Conservation (phyloP, 306 rosid genomes). For the Cucurbita maxima region DNA sequence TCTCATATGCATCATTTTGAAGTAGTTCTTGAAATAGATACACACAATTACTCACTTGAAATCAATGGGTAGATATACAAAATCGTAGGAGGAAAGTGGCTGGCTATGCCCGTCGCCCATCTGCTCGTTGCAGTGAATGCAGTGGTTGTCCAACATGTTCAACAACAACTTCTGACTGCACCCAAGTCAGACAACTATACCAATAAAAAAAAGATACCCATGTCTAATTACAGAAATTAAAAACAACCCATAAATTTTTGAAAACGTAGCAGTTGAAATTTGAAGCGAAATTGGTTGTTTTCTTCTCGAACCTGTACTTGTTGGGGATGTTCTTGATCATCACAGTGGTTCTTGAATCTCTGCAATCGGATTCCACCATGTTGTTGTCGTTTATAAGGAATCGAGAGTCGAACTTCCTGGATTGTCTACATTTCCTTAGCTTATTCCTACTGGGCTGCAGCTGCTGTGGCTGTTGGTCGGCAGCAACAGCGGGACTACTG, state of each 20-base stretch:
- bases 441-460: slow-evolving; percentile 20
- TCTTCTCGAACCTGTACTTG: slow-evolving; percentile 58
- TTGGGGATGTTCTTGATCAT: slow-evolving; percentile 98
- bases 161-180: slow-evolving; percentile 73
- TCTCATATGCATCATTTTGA: not conserved
- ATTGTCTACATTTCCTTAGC: slow-evolving; percentile 46
- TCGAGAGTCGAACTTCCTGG: slow-evolving; percentile 5
- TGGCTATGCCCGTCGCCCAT: slow-evolving; percentile 27
- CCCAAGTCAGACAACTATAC: slow-evolving; percentile 1
- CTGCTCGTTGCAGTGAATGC: slow-evolving; percentile 77
- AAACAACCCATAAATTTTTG: not conserved
- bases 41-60: slow-evolving; percentile 38
- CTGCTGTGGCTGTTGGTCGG: slow-evolving; percentile 7
- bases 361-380: slow-evolving; percentile 1
- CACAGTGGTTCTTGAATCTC: slow-evolving; percentile 69
- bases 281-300: not conserved
- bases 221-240: not conserved
- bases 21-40: no score
- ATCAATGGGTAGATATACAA: slow-evolving; percentile 91
- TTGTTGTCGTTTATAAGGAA: slow-evolving; percentile 1
- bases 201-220: not conserved
- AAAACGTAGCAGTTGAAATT: not conserved
- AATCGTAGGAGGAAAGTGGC: slow-evolving; percentile 72
- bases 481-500: not conserved
- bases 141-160: slow-evolving; percentile 94